phyloP scores from a whole-genome alignment of 2,329 filamentous ascomycete genomes.

The Sporothrix globosa region DNA sequence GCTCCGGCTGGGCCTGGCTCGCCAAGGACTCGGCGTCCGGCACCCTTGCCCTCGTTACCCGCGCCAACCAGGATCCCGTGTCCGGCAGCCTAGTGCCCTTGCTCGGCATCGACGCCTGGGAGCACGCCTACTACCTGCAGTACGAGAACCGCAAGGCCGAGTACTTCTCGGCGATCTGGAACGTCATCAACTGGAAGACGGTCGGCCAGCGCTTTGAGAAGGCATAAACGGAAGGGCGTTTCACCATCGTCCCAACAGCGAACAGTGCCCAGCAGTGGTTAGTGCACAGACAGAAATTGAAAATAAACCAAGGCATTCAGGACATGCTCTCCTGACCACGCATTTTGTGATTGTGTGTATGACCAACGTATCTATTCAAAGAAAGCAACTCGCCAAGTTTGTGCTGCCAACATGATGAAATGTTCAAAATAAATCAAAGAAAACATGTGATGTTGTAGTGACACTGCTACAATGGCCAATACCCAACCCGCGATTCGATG shows the following conservation, averaged over 20 bases:
- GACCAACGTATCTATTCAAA: not conserved
- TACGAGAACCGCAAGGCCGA: slow-evolving; percentile 97
- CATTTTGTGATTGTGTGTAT: too few relatives aligned
- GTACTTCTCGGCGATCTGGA: slow-evolving; percentile 93
- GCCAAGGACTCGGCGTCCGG: slow-evolving; percentile 70
- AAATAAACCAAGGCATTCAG: not conserved
- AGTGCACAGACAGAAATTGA: not conserved
- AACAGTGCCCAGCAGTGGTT: not conserved
- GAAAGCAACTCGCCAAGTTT: not conserved
- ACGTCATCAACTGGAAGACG: slow-evolving; percentile 93
- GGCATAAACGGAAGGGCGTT: slow-evolving; percentile 28
- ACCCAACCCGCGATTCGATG: not conserved
- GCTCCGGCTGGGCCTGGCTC: slow-evolving; percentile 90
- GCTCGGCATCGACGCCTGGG: slow-evolving; percentile 91
- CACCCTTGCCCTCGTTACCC: slow-evolving; percentile 65
- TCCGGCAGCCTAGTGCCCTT: slow-evolving; percentile 80
- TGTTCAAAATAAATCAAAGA: not conserved
- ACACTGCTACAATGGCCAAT: slow-evolving; percentile 22
- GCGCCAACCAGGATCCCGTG: slow-evolving; percentile 89
- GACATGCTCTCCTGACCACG: not conserved
- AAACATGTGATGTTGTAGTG: not conserved
- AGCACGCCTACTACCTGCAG: slow-evolving; percentile 94
- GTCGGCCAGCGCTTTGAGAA: slow-evolving; percentile 71
- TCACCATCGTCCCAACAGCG: not conserved
- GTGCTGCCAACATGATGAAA: not conserved